A percentile compares a stretch with the other conserved stretches of the same genome.
These are phyloP conservation scores for Plasmodium gallinaceum DNA, from an alignment of 169 alveolate species.

Conservation along the genomic window DNA sequence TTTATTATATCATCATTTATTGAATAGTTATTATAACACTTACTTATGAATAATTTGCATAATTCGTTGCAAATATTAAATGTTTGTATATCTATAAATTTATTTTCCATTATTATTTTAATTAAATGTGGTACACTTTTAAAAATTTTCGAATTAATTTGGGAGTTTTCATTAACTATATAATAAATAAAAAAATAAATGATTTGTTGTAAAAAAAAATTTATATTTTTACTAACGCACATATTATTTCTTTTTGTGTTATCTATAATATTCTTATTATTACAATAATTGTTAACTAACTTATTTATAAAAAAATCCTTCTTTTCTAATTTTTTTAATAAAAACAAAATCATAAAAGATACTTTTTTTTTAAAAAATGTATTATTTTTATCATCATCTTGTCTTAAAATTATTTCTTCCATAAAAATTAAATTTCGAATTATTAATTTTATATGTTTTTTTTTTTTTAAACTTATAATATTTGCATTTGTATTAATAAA, in stretches of 20 bases:
- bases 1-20: constrained; percentile 22
- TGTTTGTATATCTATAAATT: neutral
- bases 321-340: constrained; percentile 56
- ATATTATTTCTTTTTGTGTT: neutral
- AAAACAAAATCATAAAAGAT: constrained; percentile 28
- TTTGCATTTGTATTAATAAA: constrained; percentile 13
- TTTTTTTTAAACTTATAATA: constrained; percentile 26
- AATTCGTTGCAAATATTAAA: constrained; percentile 9
- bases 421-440: neutral
- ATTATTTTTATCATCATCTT: neutral
- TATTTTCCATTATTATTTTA: constrained; percentile 20
- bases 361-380: constrained; percentile 16
- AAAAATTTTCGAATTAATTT: neutral
- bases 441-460: constrained; percentile 11
- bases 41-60: constrained; percentile 20
- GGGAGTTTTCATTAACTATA: neutral
- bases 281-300: constrained; percentile 8
- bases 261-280: neutral
- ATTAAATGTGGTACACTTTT: constrained; percentile 7
- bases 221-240: neutral
- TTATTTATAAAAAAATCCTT: constrained; percentile 26
- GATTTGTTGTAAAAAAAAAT: constrained; percentile 15
- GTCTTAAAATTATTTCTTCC: neutral
- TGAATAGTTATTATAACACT: neutral
- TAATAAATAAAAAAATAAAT: neutral